Base-by-base conservation (phyloP, 768 basidiomycete genomes). In the Vishniacozyma victoriae region DNA sequence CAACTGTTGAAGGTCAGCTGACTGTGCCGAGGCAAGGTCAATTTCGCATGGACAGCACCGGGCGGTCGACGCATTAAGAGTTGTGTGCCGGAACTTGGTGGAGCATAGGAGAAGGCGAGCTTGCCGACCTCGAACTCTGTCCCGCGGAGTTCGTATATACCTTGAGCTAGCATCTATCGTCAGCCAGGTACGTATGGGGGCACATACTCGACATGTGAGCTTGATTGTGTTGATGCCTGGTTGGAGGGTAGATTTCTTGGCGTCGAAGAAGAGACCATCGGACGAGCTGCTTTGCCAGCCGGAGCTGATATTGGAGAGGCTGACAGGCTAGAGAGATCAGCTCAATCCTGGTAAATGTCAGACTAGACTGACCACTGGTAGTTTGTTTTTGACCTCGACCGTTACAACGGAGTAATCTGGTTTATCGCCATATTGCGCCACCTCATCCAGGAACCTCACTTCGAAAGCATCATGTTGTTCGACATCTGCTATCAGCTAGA, bases 151-250 rank as follows among this genome's bases (percentile, higher is more conserved):
- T 46, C 39, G 62, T 84, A 87, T 1, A 78, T 76, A 11, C 91
- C 92, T 38, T 77, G 74, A 14, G 81, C 76, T 3, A 86, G 78
- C 14, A 82, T 84, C 89, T 89, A 36, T n/a, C n/a, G 3, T 13
- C 40, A 37, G 18, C 24, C 9, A 35, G 31, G 14, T 18, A 11
- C 20, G 24, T 26, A 18, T 19, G 16, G 11, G 14, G 5, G 14
- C 2, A 72, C 85, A 57, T 69, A 92, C 91, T 6, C 85, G 78
- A 63, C 84, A 91, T 59, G 79, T 83, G 33, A 89, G 67, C 0
- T 74, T 78, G 29, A 86, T 57, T 1, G 63, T 55, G 18, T 81
- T 84, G 39, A 74, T 73, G 5, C 90, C 91, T 0, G 83, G 76
- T 1, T 73, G 62, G 20, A 93, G 72, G 2, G 63, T 67, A 16